These are phyloP conservation scores for Nicotiana attenuata DNA, from an alignment of 257 asterid species.

Conservation along the genomic window DNA sequence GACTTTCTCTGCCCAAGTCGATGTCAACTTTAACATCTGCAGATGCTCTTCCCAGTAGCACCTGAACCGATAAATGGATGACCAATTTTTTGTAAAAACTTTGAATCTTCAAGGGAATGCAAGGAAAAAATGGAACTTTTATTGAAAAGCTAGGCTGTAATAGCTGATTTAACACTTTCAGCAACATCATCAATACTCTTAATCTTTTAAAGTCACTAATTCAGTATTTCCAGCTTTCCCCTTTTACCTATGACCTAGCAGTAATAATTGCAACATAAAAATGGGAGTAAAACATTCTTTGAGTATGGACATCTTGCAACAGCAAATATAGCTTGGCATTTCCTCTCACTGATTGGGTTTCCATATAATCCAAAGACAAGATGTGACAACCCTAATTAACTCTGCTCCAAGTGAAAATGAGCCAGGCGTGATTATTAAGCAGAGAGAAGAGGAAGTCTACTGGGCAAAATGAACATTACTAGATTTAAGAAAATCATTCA, in stretches of 20 bases:
- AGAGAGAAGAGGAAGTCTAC: neutral
- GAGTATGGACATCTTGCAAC: slow-evolving; percentile 7
- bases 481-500: neutral
- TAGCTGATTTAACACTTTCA: neutral
- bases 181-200: neutral
- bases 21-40: slow-evolving; percentile 65
- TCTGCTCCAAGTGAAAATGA: neutral
- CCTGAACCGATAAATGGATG: slow-evolving; percentile 34
- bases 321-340: neutral
- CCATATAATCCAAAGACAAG: slow-evolving; percentile 3
- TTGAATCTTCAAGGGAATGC: neutral
- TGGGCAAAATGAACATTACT: neutral
- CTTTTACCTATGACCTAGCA: neutral
- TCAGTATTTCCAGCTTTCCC: neutral
- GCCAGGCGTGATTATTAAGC: neutral
- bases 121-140: neutral
- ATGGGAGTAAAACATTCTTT: neutral
- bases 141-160: neutral
- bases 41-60: slow-evolving; percentile 66
- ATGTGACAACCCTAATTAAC: neutral
- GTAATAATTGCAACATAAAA: neutral
- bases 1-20: slow-evolving; percentile 60
- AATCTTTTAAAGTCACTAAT: neutral
- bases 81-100: neutral
- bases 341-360: neutral